These are phyloP conservation scores for Candida corydali DNA, from an alignment of 805 yeast species.

Conservation along the genomic window DNA sequence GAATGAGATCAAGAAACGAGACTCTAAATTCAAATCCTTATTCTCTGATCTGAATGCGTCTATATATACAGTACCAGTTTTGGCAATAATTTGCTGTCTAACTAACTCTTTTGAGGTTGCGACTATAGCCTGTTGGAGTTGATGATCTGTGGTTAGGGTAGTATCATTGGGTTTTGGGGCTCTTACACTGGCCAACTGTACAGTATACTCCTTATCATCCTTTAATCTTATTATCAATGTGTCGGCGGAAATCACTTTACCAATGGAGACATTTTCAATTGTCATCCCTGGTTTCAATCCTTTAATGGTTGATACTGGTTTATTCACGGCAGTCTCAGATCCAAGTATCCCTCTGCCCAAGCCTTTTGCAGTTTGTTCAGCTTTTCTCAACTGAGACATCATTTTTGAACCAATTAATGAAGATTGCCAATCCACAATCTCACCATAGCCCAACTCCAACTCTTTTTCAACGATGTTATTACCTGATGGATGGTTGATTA, in stretches of 20 bases:
- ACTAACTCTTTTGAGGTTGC: conserved; percentile 71
- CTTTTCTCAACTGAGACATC: conserved; percentile 59
- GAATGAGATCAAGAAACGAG: conserved; percentile 62
- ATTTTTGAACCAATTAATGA: conserved; percentile 57
- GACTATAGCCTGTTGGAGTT: conserved; percentile 47
- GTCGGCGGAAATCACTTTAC: conserved; percentile 65
- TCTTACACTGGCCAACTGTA: conserved; percentile 72
- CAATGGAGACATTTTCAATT: conserved; percentile 48
- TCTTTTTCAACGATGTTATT: conserved; percentile 63
- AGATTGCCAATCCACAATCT: conserved; percentile 79
- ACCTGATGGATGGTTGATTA: conserved; percentile 70
- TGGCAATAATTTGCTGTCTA: conserved; percentile 67
- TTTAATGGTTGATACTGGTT: conserved; percentile 12
- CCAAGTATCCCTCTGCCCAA: conserved; percentile 51
- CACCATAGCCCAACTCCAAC: conserved; percentile 66
- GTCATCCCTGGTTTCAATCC: conserved; percentile 44
- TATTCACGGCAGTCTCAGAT: conserved; percentile 35
- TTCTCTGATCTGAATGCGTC: conserved; percentile 63
- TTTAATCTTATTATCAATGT: conserved; percentile 53
- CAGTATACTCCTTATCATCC: conserved; percentile 53
- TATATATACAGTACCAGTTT: conserved; percentile 54
- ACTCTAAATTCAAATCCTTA: conserved; percentile 53
- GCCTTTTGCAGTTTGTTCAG: conserved; percentile 61
- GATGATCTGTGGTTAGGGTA: conserved; percentile 32
- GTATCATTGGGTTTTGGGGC: conserved; percentile 68